Conservation (phyloP, 2,329 filamentous ascomycete species). For the Davidsoniella neocaledoniae region DNA sequence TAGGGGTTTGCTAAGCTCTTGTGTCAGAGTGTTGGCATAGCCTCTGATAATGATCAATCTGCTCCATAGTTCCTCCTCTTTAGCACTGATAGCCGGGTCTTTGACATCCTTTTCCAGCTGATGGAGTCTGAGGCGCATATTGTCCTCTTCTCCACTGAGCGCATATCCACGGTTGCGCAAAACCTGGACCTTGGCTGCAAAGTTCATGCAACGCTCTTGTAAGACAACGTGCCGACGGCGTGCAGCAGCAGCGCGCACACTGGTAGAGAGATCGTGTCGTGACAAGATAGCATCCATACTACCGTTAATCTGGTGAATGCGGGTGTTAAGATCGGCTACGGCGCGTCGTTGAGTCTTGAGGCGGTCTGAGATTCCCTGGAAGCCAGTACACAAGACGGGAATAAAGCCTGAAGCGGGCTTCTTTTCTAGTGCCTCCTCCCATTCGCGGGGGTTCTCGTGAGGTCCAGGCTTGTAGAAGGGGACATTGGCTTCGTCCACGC, state of each 20-base stretch:
- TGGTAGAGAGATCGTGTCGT: conserved; percentile 60
- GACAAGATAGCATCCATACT: conserved; percentile 55
- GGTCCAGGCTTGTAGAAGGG: conserved; percentile 58
- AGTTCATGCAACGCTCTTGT: conserved; percentile 52
- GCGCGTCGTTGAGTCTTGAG: conserved; percentile 56
- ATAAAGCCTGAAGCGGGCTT: conserved; percentile 64
- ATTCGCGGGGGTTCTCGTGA: conserved; percentile 58
- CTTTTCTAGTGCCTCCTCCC: conserved; percentile 68
- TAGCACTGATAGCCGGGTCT: conserved; percentile 57
- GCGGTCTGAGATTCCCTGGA: conserved; percentile 52
- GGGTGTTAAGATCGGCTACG: conserved; percentile 51
- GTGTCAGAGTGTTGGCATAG: conserved; percentile 53
- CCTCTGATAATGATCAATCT: conserved; percentile 59
- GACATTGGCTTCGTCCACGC: conserved; percentile 56
- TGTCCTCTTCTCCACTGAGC: conserved; percentile 63
- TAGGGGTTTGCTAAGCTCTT: conserved; percentile 54
- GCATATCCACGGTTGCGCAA: conserved; percentile 68
- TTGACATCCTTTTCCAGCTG: conserved; percentile 51
- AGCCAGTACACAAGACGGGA: conserved; percentile 60
- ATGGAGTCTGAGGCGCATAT: conserved; percentile 54
- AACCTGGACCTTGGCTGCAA: conserved; percentile 68
- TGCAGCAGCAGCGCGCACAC: conserved; percentile 56
- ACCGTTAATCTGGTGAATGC: conserved; percentile 65
- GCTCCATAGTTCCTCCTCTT: conserved; percentile 76
- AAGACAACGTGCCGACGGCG: conserved; percentile 56